Evolutionary conservation across 495 filamentous ascomycete genomes (phyloP).

Genomic region (Penicillium cosmopolitanum): DNA sequence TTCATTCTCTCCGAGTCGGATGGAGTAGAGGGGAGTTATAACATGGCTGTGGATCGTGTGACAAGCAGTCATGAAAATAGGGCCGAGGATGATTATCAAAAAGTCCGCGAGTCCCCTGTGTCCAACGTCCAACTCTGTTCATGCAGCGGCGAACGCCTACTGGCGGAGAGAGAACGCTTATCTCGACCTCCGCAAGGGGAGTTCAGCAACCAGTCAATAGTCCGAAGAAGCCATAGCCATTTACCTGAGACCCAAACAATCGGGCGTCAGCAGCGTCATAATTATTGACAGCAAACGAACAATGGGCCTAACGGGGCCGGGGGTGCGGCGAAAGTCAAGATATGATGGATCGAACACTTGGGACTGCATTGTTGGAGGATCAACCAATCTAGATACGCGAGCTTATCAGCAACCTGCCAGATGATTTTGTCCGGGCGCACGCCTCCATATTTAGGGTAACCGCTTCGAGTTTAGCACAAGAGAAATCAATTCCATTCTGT

Average conservation of each 20-base stretch:
- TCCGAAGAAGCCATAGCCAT: slow-evolving; percentile 4
- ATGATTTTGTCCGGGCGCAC: background rate
- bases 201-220: slow-evolving; percentile 22
- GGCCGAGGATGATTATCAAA: slow-evolving; percentile 2
- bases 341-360: slow-evolving; percentile 17
- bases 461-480: background rate
- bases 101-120: background rate
- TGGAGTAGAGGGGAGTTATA: background rate
- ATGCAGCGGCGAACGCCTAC: slow-evolving; percentile 12
- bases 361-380: slow-evolving; percentile 3
- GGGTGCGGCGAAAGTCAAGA: slow-evolving; percentile 14
- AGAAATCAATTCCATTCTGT: background rate
- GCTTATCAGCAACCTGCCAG: slow-evolving; percentile 18
- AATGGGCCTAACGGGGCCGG: background rate
- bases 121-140: slow-evolving; percentile 3
- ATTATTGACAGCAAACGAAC: background rate
- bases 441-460: background rate
- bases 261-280: slow-evolving; percentile 5
- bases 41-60: background rate
- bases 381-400: slow-evolving; percentile 21
- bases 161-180: slow-evolving; percentile 36
- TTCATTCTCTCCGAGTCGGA: background rate
- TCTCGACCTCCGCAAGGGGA: slow-evolving; percentile 37
- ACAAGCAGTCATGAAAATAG: background rate
- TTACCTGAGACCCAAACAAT: background rate